Conservation (phyloP, 1,284 basidiomycete genomes). For the Ganoderma boninense region DNA sequence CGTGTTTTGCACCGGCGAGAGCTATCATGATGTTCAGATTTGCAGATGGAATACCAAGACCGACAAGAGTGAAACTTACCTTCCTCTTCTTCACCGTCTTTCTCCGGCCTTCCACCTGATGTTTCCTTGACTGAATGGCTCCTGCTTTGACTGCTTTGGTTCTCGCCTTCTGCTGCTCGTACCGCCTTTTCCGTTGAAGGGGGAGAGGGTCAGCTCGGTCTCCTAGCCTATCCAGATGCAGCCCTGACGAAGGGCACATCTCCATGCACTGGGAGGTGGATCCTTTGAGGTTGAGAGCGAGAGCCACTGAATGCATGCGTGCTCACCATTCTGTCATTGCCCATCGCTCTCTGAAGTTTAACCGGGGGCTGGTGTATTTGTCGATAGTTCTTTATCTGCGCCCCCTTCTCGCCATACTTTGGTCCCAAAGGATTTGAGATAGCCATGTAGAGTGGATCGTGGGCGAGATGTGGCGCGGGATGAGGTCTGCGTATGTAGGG, state of each 20-base stretch:
- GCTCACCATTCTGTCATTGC: neutral
- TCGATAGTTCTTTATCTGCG: neutral
- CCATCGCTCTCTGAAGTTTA: neutral
- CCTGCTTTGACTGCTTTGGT: neutral
- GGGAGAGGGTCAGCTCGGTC: neutral
- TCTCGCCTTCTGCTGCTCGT: neutral
- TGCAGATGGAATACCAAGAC: neutral
- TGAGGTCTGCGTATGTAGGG: too few relatives aligned
- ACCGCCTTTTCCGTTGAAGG: neutral
- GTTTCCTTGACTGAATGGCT: neutral
- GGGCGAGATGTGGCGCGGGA: too few relatives aligned
- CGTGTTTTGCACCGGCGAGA: neutral
- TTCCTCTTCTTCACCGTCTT: neutral
- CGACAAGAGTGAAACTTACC: neutral
- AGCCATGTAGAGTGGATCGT: neutral
- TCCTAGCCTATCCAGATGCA: neutral
- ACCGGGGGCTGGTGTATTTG: neutral
- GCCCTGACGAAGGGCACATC: neutral
- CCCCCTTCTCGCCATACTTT: neutral
- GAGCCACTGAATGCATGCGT: neutral
- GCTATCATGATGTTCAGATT: neutral
- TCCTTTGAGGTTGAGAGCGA: neutral
- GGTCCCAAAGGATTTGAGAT: neutral
- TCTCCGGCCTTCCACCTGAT: neutral
- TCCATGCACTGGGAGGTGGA: neutral